Evolutionary conservation across 106 monocot species (phyloP), one percentile per base, ranked within the genome.

Genomic region (Acorus gramineus): DNA sequence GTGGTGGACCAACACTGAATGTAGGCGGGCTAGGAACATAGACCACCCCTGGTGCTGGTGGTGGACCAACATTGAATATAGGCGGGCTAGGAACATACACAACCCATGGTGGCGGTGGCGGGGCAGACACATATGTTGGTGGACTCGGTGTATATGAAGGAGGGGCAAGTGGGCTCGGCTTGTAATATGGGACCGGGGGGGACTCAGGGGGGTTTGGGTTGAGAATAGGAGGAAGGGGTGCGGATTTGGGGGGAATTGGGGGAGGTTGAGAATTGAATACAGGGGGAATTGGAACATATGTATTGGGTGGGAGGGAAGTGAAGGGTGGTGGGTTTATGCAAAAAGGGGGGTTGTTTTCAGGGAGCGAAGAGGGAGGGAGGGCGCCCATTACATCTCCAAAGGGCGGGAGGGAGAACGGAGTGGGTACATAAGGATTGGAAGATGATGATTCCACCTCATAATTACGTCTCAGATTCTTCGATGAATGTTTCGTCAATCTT

Each of bases 261-360:
- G 77, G 62, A 2, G 59, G 67, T 63, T 66, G 64, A 49, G 53
- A 59, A 4, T 12, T 56, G 10, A 67, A 66, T n/a, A 14, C 28
- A 9, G 57, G 11, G 28, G 75, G 67, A n/a, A 57, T 58, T 60
- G 76, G 42, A 6, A 13, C 42, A 42, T 8, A 56, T 49, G 71
- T 53, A 1, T 64, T 42, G 5, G 70, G 11, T 47, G 65, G 45
- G 6, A 61, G 42, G 5, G 80, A 80, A 62, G 72, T 45, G 6
- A 57, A 45, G 5, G 66, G 28, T 14, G 79, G 71, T 2, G 85
- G 80, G 11, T 68, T 74, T 48, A 80, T 53, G 46, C 85, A 85
- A 8, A 60, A 77, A 8, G 70, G 73, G 13, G 85, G 69, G 8
- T 74, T 60, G 7, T 48, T 14, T 8, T 69, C 64, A 45, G 79